Base-by-base conservation (phyloP, 108 stramenopile genomes). In the Asterionellopsis glacialis region DNA sequence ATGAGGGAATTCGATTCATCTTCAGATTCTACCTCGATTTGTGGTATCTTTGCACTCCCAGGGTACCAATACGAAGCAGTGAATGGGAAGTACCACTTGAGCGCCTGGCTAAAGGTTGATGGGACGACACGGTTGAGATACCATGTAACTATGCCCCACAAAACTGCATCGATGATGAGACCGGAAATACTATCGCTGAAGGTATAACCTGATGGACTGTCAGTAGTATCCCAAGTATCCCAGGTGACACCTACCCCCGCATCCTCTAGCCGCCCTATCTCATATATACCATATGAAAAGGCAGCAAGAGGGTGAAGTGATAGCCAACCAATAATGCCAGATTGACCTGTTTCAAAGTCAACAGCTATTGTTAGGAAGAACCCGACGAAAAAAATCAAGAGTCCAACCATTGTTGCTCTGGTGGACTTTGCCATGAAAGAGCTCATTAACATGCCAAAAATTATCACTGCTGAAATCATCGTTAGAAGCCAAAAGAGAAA, bases 101-200 rank as follows among this genome's bases (percentile, higher is more conserved):
- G 51, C 0, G 75, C 48, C 24, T 75, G 74, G 6, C 90, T 87
- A 63, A 63, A 88, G 63, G 85, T 85, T 13, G 65, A 63, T 5
- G 64, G 74, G 0, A 87, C 18, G 18, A 81, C 69, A 14, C 81
- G 62, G 28, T 91, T 84, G 14, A 93, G 62, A 54, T 95, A 95
- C 68, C 71, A 91, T 4, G 81, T 68, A 0, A 90, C 39, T 44
- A 82, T 21, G 22, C 75, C 82, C 79, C 88, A 95, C 15, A 93
- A 33, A 38, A 88, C 21, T 23, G 62, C 47, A 61, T 90, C 91
- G 21, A 85, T 39, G 28, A 77, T 18, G 43, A 95, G 40, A 78
- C 81, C 84, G 24, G 16, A 33, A 12, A 91, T 49, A 61, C 64
- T 64, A 16, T 51, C 28, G 19, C 39, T 33, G 47, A 81, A 76